Percentiles rank a stretch among this genome's conserved stretches.
Conservation (phyloP, 2,329 filamentous ascomycete species). For the Zymoseptoria tritici region DNA sequence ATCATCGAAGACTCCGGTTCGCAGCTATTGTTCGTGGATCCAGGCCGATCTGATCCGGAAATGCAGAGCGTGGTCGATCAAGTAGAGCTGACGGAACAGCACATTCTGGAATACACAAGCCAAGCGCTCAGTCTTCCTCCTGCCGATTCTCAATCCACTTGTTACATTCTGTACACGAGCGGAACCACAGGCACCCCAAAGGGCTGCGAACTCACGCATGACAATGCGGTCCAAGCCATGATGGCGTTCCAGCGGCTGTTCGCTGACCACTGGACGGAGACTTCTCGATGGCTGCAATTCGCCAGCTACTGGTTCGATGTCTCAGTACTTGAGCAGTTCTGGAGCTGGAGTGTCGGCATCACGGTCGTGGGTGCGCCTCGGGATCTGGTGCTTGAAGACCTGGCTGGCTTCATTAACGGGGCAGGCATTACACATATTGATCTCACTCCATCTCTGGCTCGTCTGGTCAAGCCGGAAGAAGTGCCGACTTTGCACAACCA, state of each 20-base stretch:
- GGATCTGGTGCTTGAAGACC: constrained; percentile 78
- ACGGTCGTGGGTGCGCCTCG: constrained; percentile 73
- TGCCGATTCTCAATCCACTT: constrained; percentile 49
- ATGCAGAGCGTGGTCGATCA: constrained; percentile 5
- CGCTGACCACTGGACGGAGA: constrained; percentile 59
- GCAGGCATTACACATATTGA: constrained; percentile 84
- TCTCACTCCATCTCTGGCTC: constrained; percentile 78
- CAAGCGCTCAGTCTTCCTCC: constrained; percentile 30
- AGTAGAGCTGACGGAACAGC: constrained; percentile 12
- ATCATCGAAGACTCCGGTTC: constrained; percentile 68
- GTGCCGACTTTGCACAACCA: constrained; percentile 72
- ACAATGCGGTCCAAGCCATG: constrained; percentile 85
- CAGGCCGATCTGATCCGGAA: constrained; percentile 6
- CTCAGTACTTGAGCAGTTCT: constrained; percentile 87
- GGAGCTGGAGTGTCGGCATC: constrained; percentile 89
- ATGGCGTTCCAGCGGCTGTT: constrained; percentile 78
- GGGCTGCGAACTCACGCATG: constrained; percentile 80
- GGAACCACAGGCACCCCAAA: constrained; percentile 83
- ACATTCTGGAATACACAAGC: constrained; percentile 15
- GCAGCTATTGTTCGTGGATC: constrained; percentile 38
- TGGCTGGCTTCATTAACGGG: constrained; percentile 62
- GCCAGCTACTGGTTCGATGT: constrained; percentile 94
- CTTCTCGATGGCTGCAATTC: constrained; percentile 83
- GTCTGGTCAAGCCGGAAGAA: constrained; percentile 68
- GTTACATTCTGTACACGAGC: constrained; percentile 81